Conservation (phyloP, 163 green algal genomes). For the Scenedesmus sp. region DNA sequence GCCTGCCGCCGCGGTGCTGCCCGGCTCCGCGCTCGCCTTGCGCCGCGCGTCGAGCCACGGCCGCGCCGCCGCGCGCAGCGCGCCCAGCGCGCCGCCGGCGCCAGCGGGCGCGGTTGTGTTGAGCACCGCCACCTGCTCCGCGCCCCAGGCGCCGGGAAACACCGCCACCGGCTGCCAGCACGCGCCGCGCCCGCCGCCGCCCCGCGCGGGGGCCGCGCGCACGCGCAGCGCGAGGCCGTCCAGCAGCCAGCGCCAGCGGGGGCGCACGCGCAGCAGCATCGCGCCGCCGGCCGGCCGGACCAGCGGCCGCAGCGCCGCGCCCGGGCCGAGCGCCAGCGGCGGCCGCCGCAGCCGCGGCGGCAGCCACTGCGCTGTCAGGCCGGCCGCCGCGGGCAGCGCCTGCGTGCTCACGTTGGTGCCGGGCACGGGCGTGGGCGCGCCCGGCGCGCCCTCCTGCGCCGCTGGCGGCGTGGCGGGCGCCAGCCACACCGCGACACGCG, state of each 20-base stretch:
- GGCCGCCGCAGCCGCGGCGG: background rate
- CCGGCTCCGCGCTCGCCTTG: background rate
- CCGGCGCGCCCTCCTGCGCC: slow-evolving; percentile 5
- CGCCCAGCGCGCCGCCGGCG: background rate
- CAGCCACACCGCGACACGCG: slow-evolving; percentile 32
- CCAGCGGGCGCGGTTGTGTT: slow-evolving; percentile 19
- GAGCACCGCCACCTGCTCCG: slow-evolving; percentile 8
- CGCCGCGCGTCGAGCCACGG: background rate
- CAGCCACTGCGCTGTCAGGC: slow-evolving; percentile 23
- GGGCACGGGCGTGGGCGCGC: too few relatives aligned
- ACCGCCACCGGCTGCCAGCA: slow-evolving; percentile 35
- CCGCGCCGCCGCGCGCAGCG: background rate
- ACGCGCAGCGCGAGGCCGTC: background rate
- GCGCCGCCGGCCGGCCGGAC: background rate
- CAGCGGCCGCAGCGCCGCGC: slow-evolving; percentile 1
- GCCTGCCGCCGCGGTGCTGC: too few relatives aligned
- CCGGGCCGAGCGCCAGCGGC: background rate
- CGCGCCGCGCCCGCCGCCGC: background rate
- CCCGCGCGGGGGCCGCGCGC: background rate
- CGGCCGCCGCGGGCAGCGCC: background rate
- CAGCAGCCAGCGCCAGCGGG: slow-evolving; percentile 24
- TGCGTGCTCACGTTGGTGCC: background rate
- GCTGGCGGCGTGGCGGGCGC: too few relatives aligned
- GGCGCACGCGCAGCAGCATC: slow-evolving; percentile 19
- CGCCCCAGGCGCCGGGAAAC: background rate